A percentile compares a stretch with the other conserved stretches of the same genome.
phyloP scores from a whole-genome alignment of 345 rosid genomes.

The Eucalyptus cladocalyx region DNA sequence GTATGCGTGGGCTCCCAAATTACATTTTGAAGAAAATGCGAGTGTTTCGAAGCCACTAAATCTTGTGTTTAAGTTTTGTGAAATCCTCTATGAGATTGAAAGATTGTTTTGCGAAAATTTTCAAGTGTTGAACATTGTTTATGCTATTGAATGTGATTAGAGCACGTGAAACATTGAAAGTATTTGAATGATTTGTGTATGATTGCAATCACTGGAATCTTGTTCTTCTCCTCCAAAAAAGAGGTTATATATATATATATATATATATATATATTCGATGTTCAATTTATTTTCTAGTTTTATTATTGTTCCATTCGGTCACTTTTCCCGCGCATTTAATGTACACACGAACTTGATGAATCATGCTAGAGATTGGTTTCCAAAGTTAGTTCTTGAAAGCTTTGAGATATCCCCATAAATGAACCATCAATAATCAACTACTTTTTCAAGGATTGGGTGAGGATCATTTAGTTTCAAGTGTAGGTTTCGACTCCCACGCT shows the following conservation, averaged over 20 bases:
- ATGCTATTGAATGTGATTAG: background rate
- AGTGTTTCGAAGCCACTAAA: background rate
- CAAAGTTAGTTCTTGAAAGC: background rate
- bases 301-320: accelerated
- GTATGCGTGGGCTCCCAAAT: accelerated
- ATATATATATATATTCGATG: accelerated
- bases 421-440: background rate
- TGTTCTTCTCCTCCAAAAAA: background rate
- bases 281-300: background rate
- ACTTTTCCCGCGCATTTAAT: accelerated
- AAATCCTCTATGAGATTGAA: accelerated
- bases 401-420: background rate
- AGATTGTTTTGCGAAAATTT: background rate
- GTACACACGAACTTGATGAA: background rate
- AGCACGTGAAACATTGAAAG: background rate
- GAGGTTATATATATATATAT: background rate
- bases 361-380: background rate
- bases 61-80: background rate
- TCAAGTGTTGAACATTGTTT: background rate
- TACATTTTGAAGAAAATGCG: background rate
- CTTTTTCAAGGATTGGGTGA: accelerated
- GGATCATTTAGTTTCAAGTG: no score
- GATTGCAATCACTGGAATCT: accelerated
- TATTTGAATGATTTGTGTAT: accelerated
- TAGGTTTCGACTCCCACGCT: accelerated